Percentiles rank a stretch among this genome's conserved stretches.
Evolutionary conservation across 768 basidiomycete genomes (phyloP).

Genomic region (Inosperma sp.): DNA sequence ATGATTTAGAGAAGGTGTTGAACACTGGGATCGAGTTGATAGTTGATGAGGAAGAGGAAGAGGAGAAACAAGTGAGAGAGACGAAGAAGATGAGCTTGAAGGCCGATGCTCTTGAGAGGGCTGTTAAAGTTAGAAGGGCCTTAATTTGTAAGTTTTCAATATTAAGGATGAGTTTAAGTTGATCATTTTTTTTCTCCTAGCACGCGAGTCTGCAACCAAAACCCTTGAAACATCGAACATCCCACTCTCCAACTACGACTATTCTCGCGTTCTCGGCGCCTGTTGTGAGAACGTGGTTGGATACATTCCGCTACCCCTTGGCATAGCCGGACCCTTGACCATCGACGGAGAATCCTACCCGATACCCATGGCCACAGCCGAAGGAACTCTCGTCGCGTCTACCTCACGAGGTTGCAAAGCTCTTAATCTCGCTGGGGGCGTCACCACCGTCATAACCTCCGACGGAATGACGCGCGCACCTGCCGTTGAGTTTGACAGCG

Average conservation of each 20-base stretch:
- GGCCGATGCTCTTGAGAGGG: conserved; percentile 81
- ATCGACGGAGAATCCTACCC: conserved; percentile 81
- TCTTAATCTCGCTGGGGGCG: conserved; percentile 92
- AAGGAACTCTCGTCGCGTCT: conserved; percentile 96
- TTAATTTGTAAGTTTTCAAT: conserved; percentile 71
- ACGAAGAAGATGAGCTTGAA: too few species aligned
- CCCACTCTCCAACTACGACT: conserved; percentile 85
- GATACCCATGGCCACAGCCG: conserved; percentile 99
- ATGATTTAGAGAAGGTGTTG: conserved; percentile 93
- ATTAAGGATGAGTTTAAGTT: background rate
- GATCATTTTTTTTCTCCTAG: conserved; percentile 34
- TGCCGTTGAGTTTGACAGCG: conserved; percentile 90
- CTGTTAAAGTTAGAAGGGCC: conserved; percentile 81
- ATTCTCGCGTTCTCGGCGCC: conserved; percentile 88
- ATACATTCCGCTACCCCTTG: conserved; percentile 93
- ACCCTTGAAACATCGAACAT: conserved; percentile 80
- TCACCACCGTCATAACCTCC: conserved; percentile 84
- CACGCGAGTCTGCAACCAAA: conserved; percentile 79
- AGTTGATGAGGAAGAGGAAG: too few species aligned
- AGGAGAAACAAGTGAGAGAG: too few species aligned
- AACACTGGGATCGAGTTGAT: conserved; percentile 54
- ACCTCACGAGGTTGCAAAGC: conserved; percentile 98
- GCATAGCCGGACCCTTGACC: conserved; percentile 91
- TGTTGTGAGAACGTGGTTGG: conserved; percentile 99
- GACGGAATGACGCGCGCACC: conserved; percentile 99